Base-by-base conservation (phyloP, 2,329 filamentous ascomycete species). In the Exophiala alcalophila region DNA sequence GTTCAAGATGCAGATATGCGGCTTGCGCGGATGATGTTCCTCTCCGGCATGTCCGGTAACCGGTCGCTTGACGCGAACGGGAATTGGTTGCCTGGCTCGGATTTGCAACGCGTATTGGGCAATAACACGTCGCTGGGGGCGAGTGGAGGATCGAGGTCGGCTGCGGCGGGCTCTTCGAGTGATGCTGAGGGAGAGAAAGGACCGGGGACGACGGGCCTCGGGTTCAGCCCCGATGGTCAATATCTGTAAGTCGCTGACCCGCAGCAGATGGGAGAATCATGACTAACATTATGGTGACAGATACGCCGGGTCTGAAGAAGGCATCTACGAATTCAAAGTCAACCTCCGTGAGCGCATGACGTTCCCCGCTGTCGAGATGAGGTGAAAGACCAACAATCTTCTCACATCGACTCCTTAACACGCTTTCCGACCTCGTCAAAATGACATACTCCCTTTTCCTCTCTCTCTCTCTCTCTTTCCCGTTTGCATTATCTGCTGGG, bases 271-370 rank as follows among this genome's bases (percentile, higher is more conserved):
- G 18, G 11, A 26, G 9, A 6, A 34, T 9, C 9, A 29, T 37
- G 23, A 12, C 20, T 35, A 25, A 41, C 19, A 14, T 42, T 5
- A 42, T 52, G 55, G 39, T 53, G 34, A 16, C 47, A 73, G 70
- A 49, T 73, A 68, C 45, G 62, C 71, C 47, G 70, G 65, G n/a
- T 71, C 69, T 4, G 61, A 70, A 32, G 62, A 69, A 47, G 70
- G 70, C 12, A 71, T 73, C 18, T 70, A 71, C 39, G 67, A 72
- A 52, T 71, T 65, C 49, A 61, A 66, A 27, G 50, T 73, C 46
- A 71, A 73, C 47, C 56, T 69, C 28, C 61, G 64, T 26, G 69
- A 72, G 48, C 67, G 70, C 36, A 71, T 70, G 57, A 69, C 64
- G 7, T 72, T 71, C 47, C 69, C 70, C 16, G 57, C 63, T 6